Evolutionary conservation across 2,329 filamentous ascomycete species (phyloP).

Genomic region (Penicillium sp.): DNA sequence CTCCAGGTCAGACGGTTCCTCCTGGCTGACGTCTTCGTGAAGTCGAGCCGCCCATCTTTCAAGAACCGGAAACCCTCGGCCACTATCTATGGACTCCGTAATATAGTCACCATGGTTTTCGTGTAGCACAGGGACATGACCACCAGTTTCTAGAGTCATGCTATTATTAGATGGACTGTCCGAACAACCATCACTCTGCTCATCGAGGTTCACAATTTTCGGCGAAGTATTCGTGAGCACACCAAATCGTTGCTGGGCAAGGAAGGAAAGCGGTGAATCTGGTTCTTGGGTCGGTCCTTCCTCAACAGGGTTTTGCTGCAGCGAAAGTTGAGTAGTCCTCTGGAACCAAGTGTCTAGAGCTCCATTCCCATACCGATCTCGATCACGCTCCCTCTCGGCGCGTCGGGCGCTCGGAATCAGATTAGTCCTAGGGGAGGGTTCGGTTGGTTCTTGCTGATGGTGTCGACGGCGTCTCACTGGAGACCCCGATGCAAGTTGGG

Average conservation of each 20-base stretch:
- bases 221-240: background rate
- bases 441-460: background rate
- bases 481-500: conserved; percentile 4
- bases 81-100: conserved; percentile 13
- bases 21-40: conserved; percentile 4
- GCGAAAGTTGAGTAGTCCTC: conserved; percentile 11
- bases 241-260: conserved; percentile 13
- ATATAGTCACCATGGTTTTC: background rate
- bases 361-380: conserved; percentile 18
- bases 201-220: background rate
- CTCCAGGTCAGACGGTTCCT: conserved; percentile 10
- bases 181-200: background rate
- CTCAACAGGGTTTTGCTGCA: background rate
- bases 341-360: conserved; percentile 20
- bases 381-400: conserved; percentile 12
- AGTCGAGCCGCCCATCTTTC: conserved; percentile 20
- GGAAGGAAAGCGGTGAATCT: conserved; percentile 11
- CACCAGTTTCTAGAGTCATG: background rate
- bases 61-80: conserved; percentile 18
- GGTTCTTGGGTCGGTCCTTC: background rate
- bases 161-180: background rate
- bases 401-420: background rate
- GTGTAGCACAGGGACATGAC: background rate
- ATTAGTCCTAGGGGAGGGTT: background rate
- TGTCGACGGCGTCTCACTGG: conserved; percentile 3